Base-by-base conservation (phyloP, 129 eudicot genomes). In the Artemisia annua region DNA sequence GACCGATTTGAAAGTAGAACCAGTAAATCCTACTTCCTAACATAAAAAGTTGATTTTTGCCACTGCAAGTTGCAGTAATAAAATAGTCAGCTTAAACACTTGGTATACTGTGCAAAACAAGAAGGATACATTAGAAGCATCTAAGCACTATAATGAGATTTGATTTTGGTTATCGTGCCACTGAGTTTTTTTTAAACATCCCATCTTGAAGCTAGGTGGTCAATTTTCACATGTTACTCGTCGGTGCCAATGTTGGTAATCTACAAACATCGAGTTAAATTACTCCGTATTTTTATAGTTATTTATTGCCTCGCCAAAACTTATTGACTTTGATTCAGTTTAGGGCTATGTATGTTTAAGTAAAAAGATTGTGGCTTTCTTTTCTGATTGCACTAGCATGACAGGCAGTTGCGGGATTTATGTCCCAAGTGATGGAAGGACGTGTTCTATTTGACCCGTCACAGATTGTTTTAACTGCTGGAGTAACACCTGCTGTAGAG, bases 401-500 rank as follows among this genome's bases (percentile, higher is more conserved):
- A 71, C 85, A 92, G 98, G 92, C 85, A 24, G 85, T 87, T 66
- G 87, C 91, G 7, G 83, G 82, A 70, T 87, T 92, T 73, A 87
- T 92, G 98, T 87, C 96, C 10, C 76, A 85, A 61, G 85, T 74
- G 44, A 71, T 78, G 75, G 88, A 85, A 69, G 76, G 77, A 66
- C 80, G 84, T 28, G 75, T 75, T 50, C 48, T 44, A 28, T 87
- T 87, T 75, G 69, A 84, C 78, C 90, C 95, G n/a, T 82, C 88
- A 24, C 90, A 87, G 13, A 82, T 89, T 39, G 82, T 89, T 39
- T 51, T 92, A 56, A 92, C 95, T 12, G 71, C 86, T 81, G 91
- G 96, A 48, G 80, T 85, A 18, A 48, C 91, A n/a, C 75, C 96
- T 75, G 98, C 98, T 43, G 52, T 92, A 26, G 96, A 92, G 80